phyloP scores from a whole-genome alignment of 768 basidiomycete species.

The Trametes villosa region DNA sequence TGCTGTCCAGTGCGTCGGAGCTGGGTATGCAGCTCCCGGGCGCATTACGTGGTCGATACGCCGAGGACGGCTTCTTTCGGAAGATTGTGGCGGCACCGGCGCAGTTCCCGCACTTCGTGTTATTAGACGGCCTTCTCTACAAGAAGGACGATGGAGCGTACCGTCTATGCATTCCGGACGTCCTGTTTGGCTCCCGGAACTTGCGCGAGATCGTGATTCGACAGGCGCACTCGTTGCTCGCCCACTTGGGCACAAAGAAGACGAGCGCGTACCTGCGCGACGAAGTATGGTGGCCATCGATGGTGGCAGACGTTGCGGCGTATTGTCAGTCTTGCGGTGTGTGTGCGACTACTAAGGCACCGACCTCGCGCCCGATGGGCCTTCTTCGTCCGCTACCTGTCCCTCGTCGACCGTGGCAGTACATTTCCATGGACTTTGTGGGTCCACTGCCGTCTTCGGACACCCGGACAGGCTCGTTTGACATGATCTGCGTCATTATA shows the following conservation, averaged over 20 bases:
- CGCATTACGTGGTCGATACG: conserved; percentile 28
- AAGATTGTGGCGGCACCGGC: conserved; percentile 29
- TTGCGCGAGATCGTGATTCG: conserved; percentile 37
- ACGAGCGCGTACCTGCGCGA: conserved; percentile 38
- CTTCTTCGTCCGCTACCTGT: conserved; percentile 36
- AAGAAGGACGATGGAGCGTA: conserved; percentile 5
- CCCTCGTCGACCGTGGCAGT: conserved; percentile 40
- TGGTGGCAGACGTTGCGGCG: conserved; percentile 30
- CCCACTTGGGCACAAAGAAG: conserved; percentile 41
- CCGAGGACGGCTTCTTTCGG: conserved; percentile 36
- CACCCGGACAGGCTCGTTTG: conserved; percentile 29
- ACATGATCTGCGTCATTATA: conserved; percentile 31
- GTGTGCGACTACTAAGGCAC: conserved; percentile 28
- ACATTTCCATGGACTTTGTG: conserved; percentile 46
- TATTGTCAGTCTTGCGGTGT: conserved; percentile 34
- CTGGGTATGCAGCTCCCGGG: conserved; percentile 14
- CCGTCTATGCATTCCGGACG: conserved; percentile 25
- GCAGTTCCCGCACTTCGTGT: conserved; percentile 34
- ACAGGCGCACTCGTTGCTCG: conserved; percentile 44
- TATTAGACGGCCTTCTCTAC: conserved; percentile 27
- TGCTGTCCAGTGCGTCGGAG: not conserved
- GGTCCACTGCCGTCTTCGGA: conserved; percentile 35
- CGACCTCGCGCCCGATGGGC: not conserved
- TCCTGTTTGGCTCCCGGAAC: conserved; percentile 23
- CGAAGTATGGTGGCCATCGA: conserved; percentile 45